These are phyloP conservation scores for Arxiozyma heterogenica DNA, from an alignment of 1,139 yeast genomes.

Conservation along the genomic window DNA sequence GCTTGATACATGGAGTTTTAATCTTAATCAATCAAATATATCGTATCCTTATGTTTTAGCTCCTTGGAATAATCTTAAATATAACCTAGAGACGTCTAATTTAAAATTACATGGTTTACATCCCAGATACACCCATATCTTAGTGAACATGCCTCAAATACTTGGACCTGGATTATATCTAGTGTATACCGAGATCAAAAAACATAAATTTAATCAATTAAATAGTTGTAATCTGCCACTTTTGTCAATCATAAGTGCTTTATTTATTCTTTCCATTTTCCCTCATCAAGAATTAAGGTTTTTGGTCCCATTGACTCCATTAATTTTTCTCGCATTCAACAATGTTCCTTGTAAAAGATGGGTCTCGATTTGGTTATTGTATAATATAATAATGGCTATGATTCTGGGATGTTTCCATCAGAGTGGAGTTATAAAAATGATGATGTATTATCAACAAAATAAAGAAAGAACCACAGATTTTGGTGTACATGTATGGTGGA, in stretches of 20 bases:
- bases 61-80: conserved; percentile 66
- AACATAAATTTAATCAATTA: conserved; percentile 7
- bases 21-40: background rate
- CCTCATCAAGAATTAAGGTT: conserved; percentile 94
- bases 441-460: conserved; percentile 32
- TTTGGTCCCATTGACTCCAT: conserved; percentile 66
- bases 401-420: conserved; percentile 82
- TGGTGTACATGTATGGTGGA: conserved; percentile 70
- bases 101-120: conserved; percentile 77
- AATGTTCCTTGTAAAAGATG: conserved; percentile 29
- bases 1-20: background rate
- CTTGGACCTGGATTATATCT: conserved; percentile 63
- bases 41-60: conserved; percentile 41
- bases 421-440: conserved; percentile 75
- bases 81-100: conserved; percentile 54
- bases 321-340: conserved; percentile 45
- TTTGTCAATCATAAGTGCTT: conserved; percentile 53
- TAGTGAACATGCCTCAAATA: conserved; percentile 69
- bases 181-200: conserved; percentile 23
- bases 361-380: conserved; percentile 49
- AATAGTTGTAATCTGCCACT: conserved; percentile 35
- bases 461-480: conserved; percentile 11
- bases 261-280: conserved; percentile 51
- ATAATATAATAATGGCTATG: conserved; percentile 50
- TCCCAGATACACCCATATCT: conserved; percentile 61